These are phyloP conservation scores for Strobilomyces confusus DNA, from an alignment of 768 basidiomycete species.

Conservation along the genomic window DNA sequence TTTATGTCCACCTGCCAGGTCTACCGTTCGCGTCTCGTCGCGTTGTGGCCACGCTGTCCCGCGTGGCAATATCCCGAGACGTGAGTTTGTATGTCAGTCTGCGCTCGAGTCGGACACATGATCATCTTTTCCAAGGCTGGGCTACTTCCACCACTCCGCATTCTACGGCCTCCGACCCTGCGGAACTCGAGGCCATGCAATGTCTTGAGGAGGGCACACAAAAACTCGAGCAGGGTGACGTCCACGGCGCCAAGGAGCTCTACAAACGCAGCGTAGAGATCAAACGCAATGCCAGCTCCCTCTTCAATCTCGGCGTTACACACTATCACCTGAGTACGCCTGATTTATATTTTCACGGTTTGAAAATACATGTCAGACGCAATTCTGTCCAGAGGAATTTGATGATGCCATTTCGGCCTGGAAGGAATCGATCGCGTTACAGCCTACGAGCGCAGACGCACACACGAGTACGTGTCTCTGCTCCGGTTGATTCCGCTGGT, in stretches of 20 bases:
- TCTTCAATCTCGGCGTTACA: conserved; percentile 87
- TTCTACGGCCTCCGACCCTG: conserved; percentile 80
- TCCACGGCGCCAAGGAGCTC: conserved; percentile 69
- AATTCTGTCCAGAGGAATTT: conserved; percentile 64
- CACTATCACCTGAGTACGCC: conserved; percentile 82
- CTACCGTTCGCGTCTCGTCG: conserved; percentile 8
- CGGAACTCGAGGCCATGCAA: conserved; percentile 71
- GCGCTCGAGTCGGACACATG: conserved; percentile 1
- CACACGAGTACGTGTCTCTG: conserved; percentile 67
- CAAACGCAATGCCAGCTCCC: conserved; percentile 71
- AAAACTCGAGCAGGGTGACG: conserved; percentile 84
- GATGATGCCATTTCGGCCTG: conserved; percentile 81
- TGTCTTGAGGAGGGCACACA: conserved; percentile 81
- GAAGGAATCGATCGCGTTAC: conserved; percentile 79
- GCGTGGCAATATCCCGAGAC: conserved; percentile 17
- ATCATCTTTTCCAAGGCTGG: conserved; percentile 45
- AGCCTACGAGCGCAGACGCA: conserved; percentile 80
- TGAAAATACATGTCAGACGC: conserved; percentile 15
- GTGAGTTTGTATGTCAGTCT: conserved; percentile 24
- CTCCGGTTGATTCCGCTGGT: conserved; percentile 15
- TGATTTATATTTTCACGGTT: conserved; percentile 11
- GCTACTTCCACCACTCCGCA: conserved; percentile 78
- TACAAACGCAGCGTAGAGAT: conserved; percentile 81
- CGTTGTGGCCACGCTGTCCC: conserved; percentile 4
- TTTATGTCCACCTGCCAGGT: conserved; percentile 19